Evolutionary conservation across 331 rosid genomes (phyloP).

Genomic region (Phaseolus coccineus): DNA sequence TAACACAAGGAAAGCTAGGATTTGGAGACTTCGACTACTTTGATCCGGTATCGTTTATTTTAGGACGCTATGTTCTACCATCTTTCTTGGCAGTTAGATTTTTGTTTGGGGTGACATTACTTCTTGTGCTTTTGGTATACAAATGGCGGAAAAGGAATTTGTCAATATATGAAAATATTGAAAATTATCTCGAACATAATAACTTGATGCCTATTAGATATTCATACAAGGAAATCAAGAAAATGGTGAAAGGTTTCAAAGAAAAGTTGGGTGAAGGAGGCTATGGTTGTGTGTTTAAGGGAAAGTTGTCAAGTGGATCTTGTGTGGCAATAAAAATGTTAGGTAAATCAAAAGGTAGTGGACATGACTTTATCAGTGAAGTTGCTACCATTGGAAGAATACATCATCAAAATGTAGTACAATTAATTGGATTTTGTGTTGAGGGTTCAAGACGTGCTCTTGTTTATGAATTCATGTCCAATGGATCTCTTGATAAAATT

Average conservation of each 20-base stretch:
- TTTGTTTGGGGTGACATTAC: neutral
- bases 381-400: neutral
- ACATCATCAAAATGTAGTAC: neutral
- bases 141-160: neutral
- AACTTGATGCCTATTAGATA: neutral
- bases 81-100: neutral
- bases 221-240: neutral
- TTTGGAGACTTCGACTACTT: too few relatives aligned
- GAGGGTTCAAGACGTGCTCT: neutral
- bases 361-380: neutral
- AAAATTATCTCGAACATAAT: neutral
- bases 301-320: neutral
- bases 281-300: neutral
- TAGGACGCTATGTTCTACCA: neutral
- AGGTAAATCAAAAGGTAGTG: neutral
- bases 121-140: neutral
- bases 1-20: too few relatives aligned
- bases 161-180: neutral
- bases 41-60: neutral
- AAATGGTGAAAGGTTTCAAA: neutral
- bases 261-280: neutral
- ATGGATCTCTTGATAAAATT: constrained; percentile 51
- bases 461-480: constrained; percentile 46
- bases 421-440: neutral
- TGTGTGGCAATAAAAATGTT: neutral